These are phyloP conservation scores for Fusarium napiforme DNA, from an alignment of 2,329 filamentous ascomycete species.

Conservation along the genomic window DNA sequence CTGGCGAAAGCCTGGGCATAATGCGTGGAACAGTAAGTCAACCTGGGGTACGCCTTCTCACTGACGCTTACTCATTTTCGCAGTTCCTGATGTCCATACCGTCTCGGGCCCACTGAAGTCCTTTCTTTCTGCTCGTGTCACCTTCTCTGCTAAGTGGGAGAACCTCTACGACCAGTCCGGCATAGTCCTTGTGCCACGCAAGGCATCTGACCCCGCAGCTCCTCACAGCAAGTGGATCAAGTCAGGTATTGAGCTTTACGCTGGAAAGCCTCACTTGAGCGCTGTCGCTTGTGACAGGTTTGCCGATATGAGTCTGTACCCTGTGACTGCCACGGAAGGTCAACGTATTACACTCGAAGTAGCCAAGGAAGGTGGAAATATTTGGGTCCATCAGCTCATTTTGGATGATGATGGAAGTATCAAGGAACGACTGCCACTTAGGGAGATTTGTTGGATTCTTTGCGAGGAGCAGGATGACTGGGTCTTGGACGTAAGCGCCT, in stretches of 20 bases:
- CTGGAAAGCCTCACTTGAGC: background rate
- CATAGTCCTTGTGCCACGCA: background rate
- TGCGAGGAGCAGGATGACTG: background rate
- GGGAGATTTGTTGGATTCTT: background rate
- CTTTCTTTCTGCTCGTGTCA: background rate
- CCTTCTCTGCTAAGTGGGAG: background rate
- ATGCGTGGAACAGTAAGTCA: background rate
- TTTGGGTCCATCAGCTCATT: background rate
- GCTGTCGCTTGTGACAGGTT: background rate
- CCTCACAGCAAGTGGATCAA: background rate
- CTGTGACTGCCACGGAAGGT: background rate
- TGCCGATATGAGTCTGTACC: background rate
- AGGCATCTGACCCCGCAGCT: background rate
- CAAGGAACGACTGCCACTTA: background rate
- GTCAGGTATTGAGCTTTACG: background rate
- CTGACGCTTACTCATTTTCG: background rate
- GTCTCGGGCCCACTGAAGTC: background rate
- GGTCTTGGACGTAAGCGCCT: background rate
- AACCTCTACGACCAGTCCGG: background rate
- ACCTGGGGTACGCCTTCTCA: background rate
- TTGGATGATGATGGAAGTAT: background rate
- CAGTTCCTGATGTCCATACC: background rate
- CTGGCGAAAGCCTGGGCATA: background rate
- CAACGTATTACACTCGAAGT: background rate
- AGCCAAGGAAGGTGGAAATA: background rate